Conservation (phyloP, 805 yeast species). For the Candida glaebosa region DNA sequence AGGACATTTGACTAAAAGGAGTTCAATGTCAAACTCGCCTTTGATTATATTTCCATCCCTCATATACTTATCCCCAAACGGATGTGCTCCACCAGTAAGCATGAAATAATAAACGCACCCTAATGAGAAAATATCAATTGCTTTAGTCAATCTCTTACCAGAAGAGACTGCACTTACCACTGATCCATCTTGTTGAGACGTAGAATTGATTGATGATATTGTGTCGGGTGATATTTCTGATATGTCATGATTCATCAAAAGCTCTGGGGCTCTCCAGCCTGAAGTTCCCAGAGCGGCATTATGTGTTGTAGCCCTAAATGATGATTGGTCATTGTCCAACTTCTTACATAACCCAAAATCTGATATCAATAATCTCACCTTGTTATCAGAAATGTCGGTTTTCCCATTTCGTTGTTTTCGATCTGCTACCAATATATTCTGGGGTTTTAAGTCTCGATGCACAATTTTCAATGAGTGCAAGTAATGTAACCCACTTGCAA, state of each 20-base stretch:
- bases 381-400: slow-evolving; percentile 9
- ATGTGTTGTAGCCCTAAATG: slow-evolving; percentile 87
- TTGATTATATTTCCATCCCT: slow-evolving; percentile 87
- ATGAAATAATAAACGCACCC: slow-evolving; percentile 94
- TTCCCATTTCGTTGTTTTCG: slow-evolving; percentile 40
- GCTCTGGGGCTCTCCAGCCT: slow-evolving; percentile 98
- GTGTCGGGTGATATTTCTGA: slow-evolving; percentile 38
- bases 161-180: slow-evolving; percentile 9
- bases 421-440: slow-evolving; percentile 81
- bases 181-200: slow-evolving; percentile 9
- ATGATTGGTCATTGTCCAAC: slow-evolving; percentile 86
- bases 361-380: slow-evolving; percentile 72
- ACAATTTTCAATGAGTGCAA: slow-evolving; percentile 87
- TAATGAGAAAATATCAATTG: slow-evolving; percentile 88
- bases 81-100: slow-evolving; percentile 80
- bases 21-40: slow-evolving; percentile 51
- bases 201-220: slow-evolving; percentile 23
- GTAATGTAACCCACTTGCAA: slow-evolving; percentile 81
- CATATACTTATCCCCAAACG: slow-evolving; percentile 88
- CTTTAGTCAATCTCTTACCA: slow-evolving; percentile 68
- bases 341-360: slow-evolving; percentile 96
- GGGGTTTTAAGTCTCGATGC: slow-evolving; percentile 93
- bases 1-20: slow-evolving; percentile 40
- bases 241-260: slow-evolving; percentile 44
- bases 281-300: slow-evolving; percentile 90